phyloP scores from a whole-genome alignment of 805 yeast genomes.

The Candida arabinofermentans region DNA sequence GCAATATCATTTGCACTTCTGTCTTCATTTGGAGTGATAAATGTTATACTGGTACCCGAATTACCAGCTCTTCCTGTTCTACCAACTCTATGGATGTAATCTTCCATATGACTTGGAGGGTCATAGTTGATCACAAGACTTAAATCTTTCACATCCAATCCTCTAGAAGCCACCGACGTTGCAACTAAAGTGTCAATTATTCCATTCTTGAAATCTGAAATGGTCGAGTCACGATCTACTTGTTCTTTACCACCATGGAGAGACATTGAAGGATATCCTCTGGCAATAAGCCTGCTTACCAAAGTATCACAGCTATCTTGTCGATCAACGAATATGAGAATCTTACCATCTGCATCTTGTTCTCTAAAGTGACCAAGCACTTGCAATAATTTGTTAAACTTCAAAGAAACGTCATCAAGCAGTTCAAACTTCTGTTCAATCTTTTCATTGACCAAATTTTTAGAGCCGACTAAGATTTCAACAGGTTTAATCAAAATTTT shows the following conservation, averaged over 20 bases:
- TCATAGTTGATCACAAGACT: slow-evolving; percentile 78
- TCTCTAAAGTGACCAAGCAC: slow-evolving; percentile 46
- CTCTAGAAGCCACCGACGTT: slow-evolving; percentile 93
- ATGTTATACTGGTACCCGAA: slow-evolving; percentile 67
- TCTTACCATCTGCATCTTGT: slow-evolving; percentile 40
- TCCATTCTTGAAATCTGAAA: slow-evolving; percentile 64
- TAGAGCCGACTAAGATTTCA: slow-evolving; percentile 75
- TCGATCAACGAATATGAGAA: slow-evolving; percentile 80
- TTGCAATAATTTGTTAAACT: slow-evolving; percentile 51
- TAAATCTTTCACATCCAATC: slow-evolving; percentile 86
- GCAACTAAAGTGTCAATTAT: slow-evolving; percentile 69
- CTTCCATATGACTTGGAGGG: slow-evolving; percentile 86
- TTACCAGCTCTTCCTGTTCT: slow-evolving; percentile 92
- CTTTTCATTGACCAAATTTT: slow-evolving; percentile 76
- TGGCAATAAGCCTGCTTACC: slow-evolving; percentile 45
- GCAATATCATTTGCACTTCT: slow-evolving; percentile 65
- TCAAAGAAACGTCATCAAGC: slow-evolving; percentile 54
- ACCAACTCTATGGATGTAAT: slow-evolving; percentile 94
- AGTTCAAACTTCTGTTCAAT: slow-evolving; percentile 70
- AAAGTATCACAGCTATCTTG: slow-evolving; percentile 83
- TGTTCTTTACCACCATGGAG: slow-evolving; percentile 94
- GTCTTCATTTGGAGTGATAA: slow-evolving; percentile 59
- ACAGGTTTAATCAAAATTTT: slow-evolving; percentile 61
- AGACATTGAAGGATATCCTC: slow-evolving; percentile 58
- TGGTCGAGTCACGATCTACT: slow-evolving; percentile 70